phyloP scores from a whole-genome alignment of 108 stramenopile species.

The Schizochytrium sp. region DNA sequence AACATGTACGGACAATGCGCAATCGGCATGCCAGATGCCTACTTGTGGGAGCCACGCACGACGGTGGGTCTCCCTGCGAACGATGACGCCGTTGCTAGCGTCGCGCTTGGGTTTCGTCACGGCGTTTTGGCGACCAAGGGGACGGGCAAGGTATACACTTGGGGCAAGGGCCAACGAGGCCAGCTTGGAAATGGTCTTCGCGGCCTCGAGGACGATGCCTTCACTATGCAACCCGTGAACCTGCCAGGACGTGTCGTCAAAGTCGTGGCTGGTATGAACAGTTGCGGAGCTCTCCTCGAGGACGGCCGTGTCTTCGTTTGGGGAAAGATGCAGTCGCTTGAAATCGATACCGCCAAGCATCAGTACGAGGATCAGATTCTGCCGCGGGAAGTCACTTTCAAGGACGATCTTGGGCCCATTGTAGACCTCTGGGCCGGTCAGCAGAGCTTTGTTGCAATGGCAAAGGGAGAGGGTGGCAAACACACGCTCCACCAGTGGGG shows the following conservation, averaged over 20 bases:
- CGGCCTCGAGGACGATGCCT: not conserved
- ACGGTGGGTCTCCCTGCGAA: not conserved
- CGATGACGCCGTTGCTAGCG: not conserved
- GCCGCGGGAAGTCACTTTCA: not conserved
- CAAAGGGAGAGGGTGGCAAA: not conserved
- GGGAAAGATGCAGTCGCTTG: not conserved
- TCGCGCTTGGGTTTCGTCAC: not conserved
- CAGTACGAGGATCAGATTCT: not conserved
- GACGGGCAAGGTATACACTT: not conserved
- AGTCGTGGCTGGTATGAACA: not conserved
- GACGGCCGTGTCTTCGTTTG: slow-evolving; percentile 1
- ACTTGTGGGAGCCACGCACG: not conserved
- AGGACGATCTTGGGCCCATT: not conserved
- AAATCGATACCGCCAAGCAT: not conserved
- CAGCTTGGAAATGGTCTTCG: not conserved
- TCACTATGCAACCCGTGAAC: not conserved
- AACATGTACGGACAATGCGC: not conserved
- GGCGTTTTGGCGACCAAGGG: not conserved
- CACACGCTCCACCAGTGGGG: not conserved
- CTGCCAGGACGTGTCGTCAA: not conserved
- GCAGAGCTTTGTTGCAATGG: not conserved
- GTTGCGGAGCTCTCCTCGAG: not conserved
- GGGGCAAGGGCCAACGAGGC: not conserved
- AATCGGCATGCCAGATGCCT: not conserved
- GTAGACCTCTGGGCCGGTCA: not conserved